Base-by-base conservation (phyloP, 2,329 filamentous ascomycete genomes). In the Monilinia polystroma region DNA sequence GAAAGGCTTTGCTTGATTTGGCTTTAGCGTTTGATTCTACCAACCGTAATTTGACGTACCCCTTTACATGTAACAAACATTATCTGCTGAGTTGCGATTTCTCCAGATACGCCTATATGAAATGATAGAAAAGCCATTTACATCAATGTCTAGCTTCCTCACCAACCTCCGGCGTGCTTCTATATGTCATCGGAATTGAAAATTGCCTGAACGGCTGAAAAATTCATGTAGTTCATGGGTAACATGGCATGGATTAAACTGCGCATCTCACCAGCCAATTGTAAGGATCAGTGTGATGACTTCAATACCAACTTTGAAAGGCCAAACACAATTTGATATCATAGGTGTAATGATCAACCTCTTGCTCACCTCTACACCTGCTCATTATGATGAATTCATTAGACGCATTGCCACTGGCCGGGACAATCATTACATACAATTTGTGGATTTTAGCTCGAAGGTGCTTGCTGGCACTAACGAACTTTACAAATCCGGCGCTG, bases 391-490 rank as follows among this genome's bases (percentile, higher is more conserved):
- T 43, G 68, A 67, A 68, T 6, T 57, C 68, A 16, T 43, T 70
- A 20, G 41, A 63, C n/a, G 59, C 58, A 5, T 41, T 69, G 16
- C 56, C 62, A 14, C 20, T 70, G 20, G 67, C 67, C 18, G 66
- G 63, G 2, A 66, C 41, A 20, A 63, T 68, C 20, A 63, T 23
- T 23, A 23, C 23, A 23, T 71, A 23, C 67, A 71, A 49, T 70
- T 70, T 45, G 51, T 72, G 4, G 66, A 71, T 52, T 70, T 71
- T 41, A 55, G 60, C 20, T 54, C n/a, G 20, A 68, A 67, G 47
- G n/a, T 70, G 1, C 20, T 71, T 4, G 66, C 63, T 45, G 63
- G 66, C 10, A 18, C 56, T 16, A 41, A 10, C 10, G 58, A 68
- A 16, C 52, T 67, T 4, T 70, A 71, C 47, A 35, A 47, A 29